These are phyloP conservation scores for Phaeosphaeriaceae sp. DNA, from an alignment of 2,329 filamentous ascomycete genomes.

Conservation along the genomic window DNA sequence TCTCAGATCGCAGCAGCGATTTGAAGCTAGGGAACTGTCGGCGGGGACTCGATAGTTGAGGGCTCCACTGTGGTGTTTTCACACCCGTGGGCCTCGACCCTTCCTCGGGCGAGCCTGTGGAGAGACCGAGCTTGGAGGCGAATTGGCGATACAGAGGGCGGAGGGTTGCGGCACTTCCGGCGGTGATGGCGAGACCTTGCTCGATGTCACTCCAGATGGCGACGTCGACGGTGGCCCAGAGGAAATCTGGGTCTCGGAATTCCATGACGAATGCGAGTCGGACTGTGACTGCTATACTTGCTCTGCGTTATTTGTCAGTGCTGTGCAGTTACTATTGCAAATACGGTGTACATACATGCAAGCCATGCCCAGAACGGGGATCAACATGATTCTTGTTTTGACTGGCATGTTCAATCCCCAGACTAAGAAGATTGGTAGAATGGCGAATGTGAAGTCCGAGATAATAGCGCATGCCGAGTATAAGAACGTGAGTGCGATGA, in stretches of 20 bases:
- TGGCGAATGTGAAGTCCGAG: conserved; percentile 58
- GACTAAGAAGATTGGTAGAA: conserved; percentile 60
- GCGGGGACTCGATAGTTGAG: conserved; percentile 2
- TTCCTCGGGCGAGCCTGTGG: conserved; percentile 14
- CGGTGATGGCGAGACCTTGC: conserved; percentile 47
- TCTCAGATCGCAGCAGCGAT: conserved; percentile 32
- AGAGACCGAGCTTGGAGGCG: conserved; percentile 27
- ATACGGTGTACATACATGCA: conserved; percentile 53
- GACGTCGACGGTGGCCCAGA: conserved; percentile 45
- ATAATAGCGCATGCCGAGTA: conserved; percentile 57
- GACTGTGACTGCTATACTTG: conserved; percentile 44
- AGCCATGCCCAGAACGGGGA: conserved; percentile 58
- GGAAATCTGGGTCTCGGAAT: conserved; percentile 44
- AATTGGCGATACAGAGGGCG: conserved; percentile 43
- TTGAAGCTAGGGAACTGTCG: conserved; percentile 28
- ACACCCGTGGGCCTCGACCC: conserved; percentile 19
- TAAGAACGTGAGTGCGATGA: conserved; percentile 54
- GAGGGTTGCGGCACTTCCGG: conserved; percentile 46
- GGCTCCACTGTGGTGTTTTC: conserved; percentile 28
- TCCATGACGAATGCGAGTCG: conserved; percentile 45
- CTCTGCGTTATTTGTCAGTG: conserved; percentile 23
- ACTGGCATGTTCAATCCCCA: conserved; percentile 60
- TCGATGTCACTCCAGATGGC: conserved; percentile 49
- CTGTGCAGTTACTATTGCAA: background rate
- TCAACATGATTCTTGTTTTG: conserved; percentile 56